Conservation (phyloP, 2,329 filamentous ascomycete species). For the Myotisia sp. region DNA sequence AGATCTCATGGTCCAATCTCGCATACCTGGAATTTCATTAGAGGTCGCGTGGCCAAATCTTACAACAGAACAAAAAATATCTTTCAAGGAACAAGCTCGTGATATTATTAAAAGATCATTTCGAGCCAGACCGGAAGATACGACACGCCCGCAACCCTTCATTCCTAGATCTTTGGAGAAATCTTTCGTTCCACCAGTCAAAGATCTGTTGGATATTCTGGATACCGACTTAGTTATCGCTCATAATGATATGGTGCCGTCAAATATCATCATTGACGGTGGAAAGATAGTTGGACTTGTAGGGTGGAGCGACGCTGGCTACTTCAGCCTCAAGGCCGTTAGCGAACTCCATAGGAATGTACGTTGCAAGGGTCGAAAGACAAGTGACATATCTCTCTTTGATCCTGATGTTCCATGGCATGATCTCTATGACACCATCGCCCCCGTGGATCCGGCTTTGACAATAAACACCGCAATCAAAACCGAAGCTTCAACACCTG, state of each 20-base stretch:
- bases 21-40: slow-evolving; percentile 28
- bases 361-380: slow-evolving; percentile 14
- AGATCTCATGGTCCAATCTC: slow-evolving; percentile 28
- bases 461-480: slow-evolving; percentile 22
- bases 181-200: slow-evolving; percentile 5
- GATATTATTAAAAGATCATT: slow-evolving; percentile 18
- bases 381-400: slow-evolving; percentile 7
- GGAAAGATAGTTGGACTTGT: slow-evolving; percentile 25
- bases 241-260: slow-evolving; percentile 26
- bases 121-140: slow-evolving; percentile 3
- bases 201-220: slow-evolving; percentile 21
- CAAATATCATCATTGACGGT: slow-evolving; percentile 26
- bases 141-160: slow-evolving; percentile 12
- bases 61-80: slow-evolving; percentile 19
- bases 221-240: slow-evolving; percentile 18
- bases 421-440: slow-evolving; percentile 25
- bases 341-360: slow-evolving; percentile 22
- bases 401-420: slow-evolving; percentile 19
- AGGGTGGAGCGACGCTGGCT: slow-evolving; percentile 28
- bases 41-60: slow-evolving; percentile 20
- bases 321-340: slow-evolving; percentile 24
- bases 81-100: slow-evolving; percentile 25
- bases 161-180: slow-evolving; percentile 9
- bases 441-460: too few species aligned
- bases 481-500: slow-evolving; percentile 19